Base-by-base conservation (phyloP, 75 land plant genomes). In the Ceratopteris richardii region DNA sequence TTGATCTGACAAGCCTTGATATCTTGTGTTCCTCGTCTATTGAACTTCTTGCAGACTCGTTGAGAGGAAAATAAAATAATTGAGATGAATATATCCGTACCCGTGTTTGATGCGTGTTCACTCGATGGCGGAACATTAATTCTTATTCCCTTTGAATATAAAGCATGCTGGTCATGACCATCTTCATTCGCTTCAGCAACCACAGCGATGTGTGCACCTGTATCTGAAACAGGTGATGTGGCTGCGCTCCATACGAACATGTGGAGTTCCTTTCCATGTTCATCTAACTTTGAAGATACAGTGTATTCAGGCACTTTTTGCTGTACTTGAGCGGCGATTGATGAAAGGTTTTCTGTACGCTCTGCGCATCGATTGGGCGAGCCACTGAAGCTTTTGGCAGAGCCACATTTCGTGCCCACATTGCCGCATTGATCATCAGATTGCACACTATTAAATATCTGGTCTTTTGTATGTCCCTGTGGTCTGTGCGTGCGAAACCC, bases 241-340 rank as follows among this genome's bases (percentile, higher is more conserved):
- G 76, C 87, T 0, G 97, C 85, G 66, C 97, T 91, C 97, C 97
- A 91, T 40, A 91, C 97, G 43, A 91, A 91, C 97, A 88, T 91
- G 71, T 91, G 97, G 5, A 91, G 80, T 76, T 91, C 97, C 69
- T 91, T 91, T 0, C 89, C 89, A 60, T 84, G 88, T 26, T 82
- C 83, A 19, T 65, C 67, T 11, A 54, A 6, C 72, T 58, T 57
- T 54, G 69, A 28, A 3, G 51, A 36, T 22, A 68, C 63, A 36
- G 66, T 26, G 9, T 3, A 33, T 6, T 21, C 66, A 42, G 26
- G 61, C 30, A 55, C 36, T 39, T 33, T 64, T 63, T 56, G 58
- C 0, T 40, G 29, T 22, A 64, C 29, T 40, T 64, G 66, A 22
- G 60, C 36, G 25, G 63, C 63, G 21, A 51, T 60, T 3, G 62